Base-by-base conservation (phyloP, 495 filamentous ascomycete species). In the Evansstolkia leycettana region DNA sequence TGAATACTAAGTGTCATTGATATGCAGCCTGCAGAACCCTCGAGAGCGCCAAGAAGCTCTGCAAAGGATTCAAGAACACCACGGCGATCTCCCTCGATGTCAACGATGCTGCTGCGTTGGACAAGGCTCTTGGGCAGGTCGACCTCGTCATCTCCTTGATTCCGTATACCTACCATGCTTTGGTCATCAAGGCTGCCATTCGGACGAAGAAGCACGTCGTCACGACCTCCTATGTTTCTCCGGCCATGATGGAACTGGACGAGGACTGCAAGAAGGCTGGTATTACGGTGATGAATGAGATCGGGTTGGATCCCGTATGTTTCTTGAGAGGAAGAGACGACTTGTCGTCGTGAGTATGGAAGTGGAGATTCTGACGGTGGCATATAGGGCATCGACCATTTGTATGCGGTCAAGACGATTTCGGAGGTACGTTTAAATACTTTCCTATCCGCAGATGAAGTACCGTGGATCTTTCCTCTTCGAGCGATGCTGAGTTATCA, bases 201-300 rank as follows among this genome's bases (percentile, higher is more conserved):
- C 73, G 79, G 40, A 70, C 78, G 39, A 95, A 94, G 80, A 92
- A 82, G 64, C 64, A 96, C 67, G 88, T 96, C 34, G 90, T 96
- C 34, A 95, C 90, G 27, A 96, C 90, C n/a, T 82, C 75, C 38
- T 95, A 96, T 48, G 80, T 93, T 31, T 90, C 83, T 2, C 86
- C 87, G 0, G 85, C 84, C 17, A 95, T 98, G 88, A 48, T 76
- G 57, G 90, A 84, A 64, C 69, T 98, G 18, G 85, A 95, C 39
- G 64, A 72, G 37, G 70, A 78, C 42, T 76, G 72, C 53, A 94
- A 94, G 70, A 79, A 80, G 30, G 92, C 92, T 7, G 89, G 87
- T 32, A 96, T 98, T 47, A 93, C 86, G 0, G 87, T 98, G 39
- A 82, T 98, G 82, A 95, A 98, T 54, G 90, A 98, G 73, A 93